Evolutionary conservation across 176 grass and related monocot species (phyloP).

Genomic region (Triticum urartu): DNA sequence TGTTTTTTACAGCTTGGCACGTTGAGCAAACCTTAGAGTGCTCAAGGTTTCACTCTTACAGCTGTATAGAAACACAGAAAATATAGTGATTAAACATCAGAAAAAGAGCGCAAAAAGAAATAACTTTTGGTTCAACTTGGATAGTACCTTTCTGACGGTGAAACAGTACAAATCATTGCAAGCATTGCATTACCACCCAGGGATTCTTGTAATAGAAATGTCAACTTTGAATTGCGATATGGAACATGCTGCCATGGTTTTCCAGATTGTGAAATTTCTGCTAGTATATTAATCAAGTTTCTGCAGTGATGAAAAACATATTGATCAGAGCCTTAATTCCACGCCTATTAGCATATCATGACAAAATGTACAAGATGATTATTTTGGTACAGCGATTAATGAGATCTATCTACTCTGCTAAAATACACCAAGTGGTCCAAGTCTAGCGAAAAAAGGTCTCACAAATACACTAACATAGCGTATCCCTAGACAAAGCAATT

Average conservation of each 20-base stretch:
- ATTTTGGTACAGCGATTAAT: not conserved
- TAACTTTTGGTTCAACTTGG: not conserved
- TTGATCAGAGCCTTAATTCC: slow-evolving; percentile 5
- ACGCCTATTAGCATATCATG: not conserved
- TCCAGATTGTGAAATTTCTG: slow-evolving; percentile 83
- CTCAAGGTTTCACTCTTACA: slow-evolving; percentile 88
- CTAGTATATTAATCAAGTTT: slow-evolving; percentile 94
- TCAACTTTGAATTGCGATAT: slow-evolving; percentile 92
- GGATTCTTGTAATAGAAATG: slow-evolving; percentile 93
- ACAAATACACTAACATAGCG: not conserved
- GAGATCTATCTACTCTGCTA: not conserved
- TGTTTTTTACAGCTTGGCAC: slow-evolving; percentile 94
- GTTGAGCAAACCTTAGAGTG: slow-evolving; percentile 92
- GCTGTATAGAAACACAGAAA: slow-evolving; percentile 41
- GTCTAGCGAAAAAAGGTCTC: not conserved
- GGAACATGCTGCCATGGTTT: slow-evolving; percentile 76
- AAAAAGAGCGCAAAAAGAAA: not conserved
- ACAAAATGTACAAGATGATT: not conserved
- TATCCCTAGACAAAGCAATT: not conserved
- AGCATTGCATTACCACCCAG: slow-evolving; percentile 96
- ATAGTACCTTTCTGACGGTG: slow-evolving; percentile 70
- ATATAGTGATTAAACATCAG: not conserved
- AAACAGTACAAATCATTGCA: slow-evolving; percentile 93
- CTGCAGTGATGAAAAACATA: slow-evolving; percentile 42
- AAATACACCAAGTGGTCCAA: not conserved